phyloP scores from a whole-genome alignment of 352 stramenopile species.

The Phytophthora quininea region DNA sequence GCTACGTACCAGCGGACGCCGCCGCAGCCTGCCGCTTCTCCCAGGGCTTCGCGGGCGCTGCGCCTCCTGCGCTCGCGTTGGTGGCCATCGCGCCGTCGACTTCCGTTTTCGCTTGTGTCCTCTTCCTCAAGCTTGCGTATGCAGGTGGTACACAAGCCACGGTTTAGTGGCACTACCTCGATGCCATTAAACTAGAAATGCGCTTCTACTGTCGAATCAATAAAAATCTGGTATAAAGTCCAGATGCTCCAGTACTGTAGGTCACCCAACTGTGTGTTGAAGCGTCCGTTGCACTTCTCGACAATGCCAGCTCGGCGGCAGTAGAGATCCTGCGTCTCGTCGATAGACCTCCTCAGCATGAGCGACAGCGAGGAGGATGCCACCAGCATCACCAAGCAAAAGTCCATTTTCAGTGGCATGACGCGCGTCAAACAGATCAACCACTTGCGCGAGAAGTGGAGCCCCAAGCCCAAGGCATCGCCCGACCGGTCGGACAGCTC shows the following conservation, averaged over 20 bases:
- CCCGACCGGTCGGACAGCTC: slow-evolving; percentile 17
- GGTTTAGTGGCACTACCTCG: no score
- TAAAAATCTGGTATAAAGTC: no score
- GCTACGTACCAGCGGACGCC: slow-evolving; percentile 32
- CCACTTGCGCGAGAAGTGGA: slow-evolving; percentile 61
- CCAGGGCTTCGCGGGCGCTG: slow-evolving; percentile 55
- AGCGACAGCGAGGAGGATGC: slow-evolving; percentile 51
- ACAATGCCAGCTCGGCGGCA: no score
- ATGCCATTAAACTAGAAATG: no score
- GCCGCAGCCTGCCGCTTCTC: slow-evolving; percentile 38
- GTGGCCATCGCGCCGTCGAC: slow-evolving; percentile 26
- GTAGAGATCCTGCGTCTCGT: no score
- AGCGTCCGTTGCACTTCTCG: neutral
- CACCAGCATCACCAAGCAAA: slow-evolving; percentile 34
- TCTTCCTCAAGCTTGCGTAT: slow-evolving; percentile 1
- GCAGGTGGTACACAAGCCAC: neutral
- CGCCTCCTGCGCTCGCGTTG: slow-evolving; percentile 29
- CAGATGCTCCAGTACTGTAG: neutral
- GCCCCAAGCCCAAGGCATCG: slow-evolving; percentile 29
- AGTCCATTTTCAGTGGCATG: slow-evolving; percentile 62
- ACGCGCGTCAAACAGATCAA: slow-evolving; percentile 61
- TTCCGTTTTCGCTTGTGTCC: slow-evolving; percentile 15
- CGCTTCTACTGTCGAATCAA: no score
- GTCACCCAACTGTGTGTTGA: neutral
- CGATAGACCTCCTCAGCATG: slow-evolving; percentile 18